Evolutionary conservation across 257 asterid genomes (phyloP).

Genomic region (Coffea canephora): DNA sequence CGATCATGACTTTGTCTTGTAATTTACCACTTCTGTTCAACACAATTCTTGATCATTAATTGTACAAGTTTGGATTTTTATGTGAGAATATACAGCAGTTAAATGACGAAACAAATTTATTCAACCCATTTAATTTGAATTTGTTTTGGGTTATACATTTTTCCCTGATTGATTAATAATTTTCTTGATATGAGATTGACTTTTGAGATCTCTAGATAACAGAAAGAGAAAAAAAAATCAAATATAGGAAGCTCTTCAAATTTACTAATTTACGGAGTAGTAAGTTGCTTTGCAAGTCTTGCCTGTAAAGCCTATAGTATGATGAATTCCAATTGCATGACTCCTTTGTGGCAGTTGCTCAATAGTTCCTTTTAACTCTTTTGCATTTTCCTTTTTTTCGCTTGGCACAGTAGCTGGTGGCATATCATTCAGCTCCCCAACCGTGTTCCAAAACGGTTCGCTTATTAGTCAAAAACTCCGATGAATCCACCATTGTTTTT

Average conservation of each 20-base stretch:
- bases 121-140: background rate
- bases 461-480: too few species aligned
- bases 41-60: background rate
- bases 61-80: constrained; percentile 6
- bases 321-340: background rate
- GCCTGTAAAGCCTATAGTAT: background rate
- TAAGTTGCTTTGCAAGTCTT: background rate
- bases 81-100: background rate
- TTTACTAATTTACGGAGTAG: background rate
- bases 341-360: too few species aligned
- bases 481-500: background rate
- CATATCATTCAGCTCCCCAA: too few species aligned
- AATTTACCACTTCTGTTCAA: constrained; percentile 6
- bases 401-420: too few species aligned
- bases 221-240: background rate
- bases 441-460: too few species aligned
- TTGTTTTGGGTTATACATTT: background rate
- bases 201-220: background rate
- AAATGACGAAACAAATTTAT: background rate
- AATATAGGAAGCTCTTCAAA: background rate
- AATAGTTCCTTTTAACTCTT: too few species aligned
- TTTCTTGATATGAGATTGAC: background rate
- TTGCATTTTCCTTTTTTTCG: background rate
- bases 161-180: background rate
- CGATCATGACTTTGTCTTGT: constrained; percentile 34